Conservation (phyloP, 768 basidiomycete genomes). For the Tulasnella sp. region DNA sequence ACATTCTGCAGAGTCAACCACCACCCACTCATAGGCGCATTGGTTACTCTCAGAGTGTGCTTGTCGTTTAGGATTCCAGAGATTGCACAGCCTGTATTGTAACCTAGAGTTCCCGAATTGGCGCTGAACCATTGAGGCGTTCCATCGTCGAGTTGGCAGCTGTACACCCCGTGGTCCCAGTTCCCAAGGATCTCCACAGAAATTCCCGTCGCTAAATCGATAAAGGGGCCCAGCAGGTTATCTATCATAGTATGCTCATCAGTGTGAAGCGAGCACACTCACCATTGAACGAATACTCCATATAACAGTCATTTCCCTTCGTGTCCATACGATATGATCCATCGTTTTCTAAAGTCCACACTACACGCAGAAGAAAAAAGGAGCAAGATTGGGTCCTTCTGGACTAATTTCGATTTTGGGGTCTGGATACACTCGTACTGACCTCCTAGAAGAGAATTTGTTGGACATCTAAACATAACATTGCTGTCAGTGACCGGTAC, state of each 20-base stretch:
- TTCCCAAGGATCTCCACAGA: neutral
- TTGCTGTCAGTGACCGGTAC: neutral
- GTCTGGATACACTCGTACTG: neutral
- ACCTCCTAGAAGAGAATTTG: neutral
- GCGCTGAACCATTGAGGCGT: slow-evolving; percentile 8
- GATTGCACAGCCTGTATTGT: neutral
- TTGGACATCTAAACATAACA: neutral
- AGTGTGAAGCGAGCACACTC: neutral
- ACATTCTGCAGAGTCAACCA: neutral
- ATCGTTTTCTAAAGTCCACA: neutral
- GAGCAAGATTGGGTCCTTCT: too few species aligned
- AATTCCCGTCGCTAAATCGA: neutral
- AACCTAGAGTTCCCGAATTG: neutral
- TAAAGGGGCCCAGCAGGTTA: neutral
- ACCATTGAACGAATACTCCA: neutral
- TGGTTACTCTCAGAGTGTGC: neutral
- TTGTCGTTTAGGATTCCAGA: neutral
- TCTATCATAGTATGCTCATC: too few species aligned
- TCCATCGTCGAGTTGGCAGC: slow-evolving; percentile 1
- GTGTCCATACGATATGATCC: neutral
- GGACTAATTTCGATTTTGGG: too few species aligned
- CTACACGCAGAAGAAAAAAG: neutral
- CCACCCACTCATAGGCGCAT: neutral
- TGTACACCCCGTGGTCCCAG: neutral
- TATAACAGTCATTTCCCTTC: slow-evolving; percentile 1